These are phyloP conservation scores for Eucalyptus sp. DNA, from an alignment of 345 rosid genomes.

Conservation along the genomic window DNA sequence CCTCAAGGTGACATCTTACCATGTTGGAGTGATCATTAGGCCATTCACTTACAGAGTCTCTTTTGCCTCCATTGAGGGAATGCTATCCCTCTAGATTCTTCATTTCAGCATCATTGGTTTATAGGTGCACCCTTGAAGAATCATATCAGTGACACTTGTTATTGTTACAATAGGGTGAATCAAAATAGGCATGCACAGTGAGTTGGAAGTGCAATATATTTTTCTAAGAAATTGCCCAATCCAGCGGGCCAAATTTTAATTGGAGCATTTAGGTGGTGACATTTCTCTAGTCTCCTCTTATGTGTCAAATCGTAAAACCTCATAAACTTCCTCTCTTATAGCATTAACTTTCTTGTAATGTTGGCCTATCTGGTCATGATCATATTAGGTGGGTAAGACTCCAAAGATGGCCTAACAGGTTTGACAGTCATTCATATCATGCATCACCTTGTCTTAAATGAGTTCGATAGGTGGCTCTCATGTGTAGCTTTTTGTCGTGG, in stretches of 20 bases:
- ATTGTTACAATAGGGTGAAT: background rate
- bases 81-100: background rate
- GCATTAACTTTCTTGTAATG: background rate
- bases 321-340: background rate
- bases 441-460: background rate
- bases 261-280: background rate
- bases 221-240: background rate
- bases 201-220: background rate
- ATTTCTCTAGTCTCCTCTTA: background rate
- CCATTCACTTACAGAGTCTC: background rate
- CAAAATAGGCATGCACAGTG: background rate
- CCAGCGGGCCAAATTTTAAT: background rate
- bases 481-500: background rate
- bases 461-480: background rate
- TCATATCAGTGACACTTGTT: background rate
- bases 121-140: background rate
- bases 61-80: background rate
- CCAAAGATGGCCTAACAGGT: background rate
- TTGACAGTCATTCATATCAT: background rate
- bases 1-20: background rate
- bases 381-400: background rate
- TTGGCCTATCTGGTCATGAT: background rate
- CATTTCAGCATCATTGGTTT: background rate
- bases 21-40: background rate
- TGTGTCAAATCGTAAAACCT: background rate